phyloP scores from a whole-genome alignment of 805 yeast species.

The Kuraishia molischiana region DNA sequence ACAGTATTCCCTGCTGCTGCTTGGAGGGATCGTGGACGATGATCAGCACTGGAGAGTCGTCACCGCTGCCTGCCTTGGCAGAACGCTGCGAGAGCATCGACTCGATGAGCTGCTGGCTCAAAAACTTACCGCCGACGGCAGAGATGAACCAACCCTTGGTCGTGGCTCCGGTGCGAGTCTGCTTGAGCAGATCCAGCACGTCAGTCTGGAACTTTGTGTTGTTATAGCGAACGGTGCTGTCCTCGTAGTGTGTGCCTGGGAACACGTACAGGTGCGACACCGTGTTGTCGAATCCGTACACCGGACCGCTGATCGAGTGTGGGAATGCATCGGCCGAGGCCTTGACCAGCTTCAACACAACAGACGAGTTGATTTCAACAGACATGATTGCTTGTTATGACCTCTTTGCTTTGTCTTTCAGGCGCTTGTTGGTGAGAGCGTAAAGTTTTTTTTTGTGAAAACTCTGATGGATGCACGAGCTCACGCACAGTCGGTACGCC shows the following conservation, averaged over 20 bases:
- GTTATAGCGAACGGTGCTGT: constrained; percentile 40
- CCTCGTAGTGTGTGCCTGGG: constrained; percentile 49
- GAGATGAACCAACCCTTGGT: constrained; percentile 78
- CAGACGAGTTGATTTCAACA: constrained; percentile 39
- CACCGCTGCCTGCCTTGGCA: constrained; percentile 15
- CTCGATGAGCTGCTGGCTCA: constrained; percentile 58
- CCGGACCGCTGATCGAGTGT: constrained; percentile 55
- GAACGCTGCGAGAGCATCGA: constrained; percentile 54
- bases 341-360: constrained; percentile 51
- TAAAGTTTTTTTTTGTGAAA: background rate
- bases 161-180: constrained; percentile 57
- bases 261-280: constrained; percentile 58
- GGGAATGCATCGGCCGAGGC: constrained; percentile 60
- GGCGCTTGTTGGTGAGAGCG: no score
- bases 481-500: background rate
- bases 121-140: constrained; percentile 58
- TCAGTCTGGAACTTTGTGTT: constrained; percentile 64
- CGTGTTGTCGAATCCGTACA: constrained; percentile 64
- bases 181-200: constrained; percentile 49
- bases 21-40: constrained; percentile 64
- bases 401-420: no score
- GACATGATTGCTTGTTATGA: constrained; percentile 6
- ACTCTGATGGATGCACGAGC: background rate
- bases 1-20: constrained; percentile 50
- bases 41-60: constrained; percentile 36